Evolutionary conservation across 2,329 filamentous ascomycete genomes (phyloP).

Genomic region (Stagonosporopsis tanaceti): DNA sequence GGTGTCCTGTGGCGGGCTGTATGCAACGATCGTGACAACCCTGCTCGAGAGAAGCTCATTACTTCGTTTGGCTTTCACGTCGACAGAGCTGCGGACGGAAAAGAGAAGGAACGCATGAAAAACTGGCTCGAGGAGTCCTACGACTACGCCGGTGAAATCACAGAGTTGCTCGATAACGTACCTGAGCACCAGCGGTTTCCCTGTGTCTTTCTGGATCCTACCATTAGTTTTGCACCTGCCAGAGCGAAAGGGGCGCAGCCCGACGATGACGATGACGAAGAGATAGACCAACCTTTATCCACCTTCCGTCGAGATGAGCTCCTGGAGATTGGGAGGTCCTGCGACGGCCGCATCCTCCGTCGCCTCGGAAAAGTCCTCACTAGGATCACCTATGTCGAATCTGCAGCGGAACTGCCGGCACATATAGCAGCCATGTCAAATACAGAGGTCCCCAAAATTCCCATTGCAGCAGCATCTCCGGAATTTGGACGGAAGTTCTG

Average conservation of each 20-base stretch:
- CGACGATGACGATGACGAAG: constrained; percentile 28
- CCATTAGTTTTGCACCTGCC: constrained; percentile 38
- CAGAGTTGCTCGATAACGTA: constrained; percentile 49
- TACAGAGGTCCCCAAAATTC: constrained; percentile 54
- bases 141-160: constrained; percentile 57
- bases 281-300: constrained; percentile 32
- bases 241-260: constrained; percentile 16
- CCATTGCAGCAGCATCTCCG: constrained; percentile 51
- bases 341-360: constrained; percentile 57
- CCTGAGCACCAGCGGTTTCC: constrained; percentile 54
- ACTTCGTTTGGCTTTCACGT: constrained; percentile 54
- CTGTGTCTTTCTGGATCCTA: constrained; percentile 61
- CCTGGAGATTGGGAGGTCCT: constrained; percentile 62
- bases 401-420: constrained; percentile 52
- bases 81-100: constrained; percentile 42
- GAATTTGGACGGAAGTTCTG: constrained; percentile 55
- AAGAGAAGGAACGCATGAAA: constrained; percentile 54
- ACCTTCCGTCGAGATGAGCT: constrained; percentile 57
- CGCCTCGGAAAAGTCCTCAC: constrained; percentile 59
- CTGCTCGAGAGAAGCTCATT: constrained; percentile 53
- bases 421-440: constrained; percentile 50
- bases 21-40: constrained; percentile 57
- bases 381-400: constrained; percentile 55
- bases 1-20: constrained; percentile 60
- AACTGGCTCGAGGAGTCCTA: constrained; percentile 62